Conservation (phyloP, 768 basidiomycete species). For the Leccinellum luteum region DNA sequence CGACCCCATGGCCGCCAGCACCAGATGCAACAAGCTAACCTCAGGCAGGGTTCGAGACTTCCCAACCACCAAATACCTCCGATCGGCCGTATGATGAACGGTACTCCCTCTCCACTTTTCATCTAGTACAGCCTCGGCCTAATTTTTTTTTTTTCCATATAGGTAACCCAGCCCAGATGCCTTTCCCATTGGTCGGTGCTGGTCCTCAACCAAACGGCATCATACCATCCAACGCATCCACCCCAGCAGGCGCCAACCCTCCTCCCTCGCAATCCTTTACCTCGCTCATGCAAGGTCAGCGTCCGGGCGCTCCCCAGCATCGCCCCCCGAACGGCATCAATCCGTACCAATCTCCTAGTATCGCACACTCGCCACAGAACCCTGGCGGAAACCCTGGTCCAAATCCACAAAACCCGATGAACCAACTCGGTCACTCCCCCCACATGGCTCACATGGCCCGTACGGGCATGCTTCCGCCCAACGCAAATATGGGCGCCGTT, state of each 20-base stretch:
- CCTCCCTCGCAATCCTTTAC: conserved; percentile 34
- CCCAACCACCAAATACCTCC: conserved; percentile 27
- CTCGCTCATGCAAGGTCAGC: conserved; percentile 34
- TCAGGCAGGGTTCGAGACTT: conserved; percentile 32
- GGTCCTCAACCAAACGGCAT: conserved; percentile 47
- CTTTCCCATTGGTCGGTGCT: conserved; percentile 27
- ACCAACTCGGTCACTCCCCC: conserved; percentile 51
- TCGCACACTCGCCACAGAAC: conserved; percentile 59
- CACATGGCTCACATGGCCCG: conserved; percentile 45
- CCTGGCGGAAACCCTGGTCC: conserved; percentile 32
- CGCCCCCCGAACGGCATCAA: conserved; percentile 44
- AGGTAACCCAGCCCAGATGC: conserved; percentile 27
- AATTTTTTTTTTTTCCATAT: not conserved
- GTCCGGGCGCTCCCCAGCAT: conserved; percentile 35
- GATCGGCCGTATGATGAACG: conserved; percentile 32
- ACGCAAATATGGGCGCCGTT: conserved; percentile 37
- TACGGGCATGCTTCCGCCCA: conserved; percentile 50
- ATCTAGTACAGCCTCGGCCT: conserved; percentile 14
- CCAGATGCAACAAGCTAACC: conserved; percentile 33
- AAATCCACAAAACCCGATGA: conserved; percentile 40
- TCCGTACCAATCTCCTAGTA: conserved; percentile 64
- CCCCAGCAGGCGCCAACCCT: conserved; percentile 29
- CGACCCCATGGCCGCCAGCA: conserved; percentile 31
- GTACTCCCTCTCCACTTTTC: conserved; percentile 18
- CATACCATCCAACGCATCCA: conserved; percentile 26